phyloP scores from a whole-genome alignment of 345 rosid species.

The Eucalyptus microcorys region DNA sequence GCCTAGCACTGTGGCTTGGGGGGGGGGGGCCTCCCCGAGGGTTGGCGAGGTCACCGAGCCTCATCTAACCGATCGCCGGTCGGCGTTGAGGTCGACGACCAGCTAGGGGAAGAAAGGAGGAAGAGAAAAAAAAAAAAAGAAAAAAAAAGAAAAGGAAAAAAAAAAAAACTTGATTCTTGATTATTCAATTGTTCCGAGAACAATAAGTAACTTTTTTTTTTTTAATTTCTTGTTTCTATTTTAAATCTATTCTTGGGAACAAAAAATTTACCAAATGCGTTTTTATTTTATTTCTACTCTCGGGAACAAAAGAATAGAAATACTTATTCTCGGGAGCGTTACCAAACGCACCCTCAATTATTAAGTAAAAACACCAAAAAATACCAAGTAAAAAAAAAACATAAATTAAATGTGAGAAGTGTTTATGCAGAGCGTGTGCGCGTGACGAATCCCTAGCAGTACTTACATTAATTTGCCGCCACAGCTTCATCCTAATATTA shows the following conservation, averaged over 20 bases:
- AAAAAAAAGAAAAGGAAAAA: too few relatives aligned
- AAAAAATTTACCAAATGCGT: accelerated
- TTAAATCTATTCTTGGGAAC: accelerated
- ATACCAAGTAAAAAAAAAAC: too few relatives aligned
- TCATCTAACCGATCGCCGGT: accelerated
- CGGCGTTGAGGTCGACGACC: accelerated
- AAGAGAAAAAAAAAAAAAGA: too few relatives aligned
- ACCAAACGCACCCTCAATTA: accelerated
- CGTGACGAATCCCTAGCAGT: neutral
- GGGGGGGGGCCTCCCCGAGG: accelerated
- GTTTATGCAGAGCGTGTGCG: neutral
- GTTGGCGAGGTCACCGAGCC: too few relatives aligned
- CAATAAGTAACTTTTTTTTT: accelerated
- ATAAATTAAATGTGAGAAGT: neutral
- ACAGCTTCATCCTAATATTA: neutral
- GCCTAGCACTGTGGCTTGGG: accelerated
- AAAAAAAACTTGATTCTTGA: too few relatives aligned
- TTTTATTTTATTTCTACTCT: too few relatives aligned
- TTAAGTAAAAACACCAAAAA: neutral
- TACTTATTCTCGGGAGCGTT: accelerated
- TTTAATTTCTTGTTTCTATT: accelerated
- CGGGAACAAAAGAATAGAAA: accelerated
- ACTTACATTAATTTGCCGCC: neutral
- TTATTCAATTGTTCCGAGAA: accelerated
- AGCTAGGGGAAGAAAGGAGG: too few relatives aligned